Conservation (phyloP, 2,329 filamentous ascomycete genomes). For the Penicillium digitatum region DNA sequence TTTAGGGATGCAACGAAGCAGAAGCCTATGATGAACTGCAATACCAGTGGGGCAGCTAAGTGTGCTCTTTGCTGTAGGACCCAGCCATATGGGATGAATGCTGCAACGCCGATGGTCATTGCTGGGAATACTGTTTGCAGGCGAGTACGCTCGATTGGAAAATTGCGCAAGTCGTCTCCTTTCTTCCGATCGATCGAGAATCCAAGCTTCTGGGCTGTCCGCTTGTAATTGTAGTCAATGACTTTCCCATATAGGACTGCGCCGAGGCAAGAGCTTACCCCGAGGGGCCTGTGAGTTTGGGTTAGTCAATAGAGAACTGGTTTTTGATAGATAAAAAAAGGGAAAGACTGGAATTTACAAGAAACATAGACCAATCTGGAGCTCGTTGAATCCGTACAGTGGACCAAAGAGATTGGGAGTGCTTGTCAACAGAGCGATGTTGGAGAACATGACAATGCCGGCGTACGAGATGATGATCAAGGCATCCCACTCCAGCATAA, state of each 20-base stretch:
- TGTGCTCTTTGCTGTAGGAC: constrained; percentile 21
- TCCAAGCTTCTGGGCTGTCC: constrained; percentile 12
- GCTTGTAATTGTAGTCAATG: constrained; percentile 24
- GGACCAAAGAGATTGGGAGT: constrained; percentile 38
- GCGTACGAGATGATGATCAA: constrained; percentile 36
- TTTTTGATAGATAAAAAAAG: background rate
- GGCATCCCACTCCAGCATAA: constrained; percentile 40
- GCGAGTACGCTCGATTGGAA: constrained; percentile 38
- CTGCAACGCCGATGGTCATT: constrained; percentile 23
- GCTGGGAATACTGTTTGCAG: constrained; percentile 26
- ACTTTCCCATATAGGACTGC: constrained; percentile 23
- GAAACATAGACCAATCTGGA: constrained; percentile 28
- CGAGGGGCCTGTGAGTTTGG: constrained; percentile 16
- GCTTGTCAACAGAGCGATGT: constrained; percentile 39
- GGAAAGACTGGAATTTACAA: constrained; percentile 12
- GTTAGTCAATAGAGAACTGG: background rate
- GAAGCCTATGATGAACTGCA: constrained; percentile 34
- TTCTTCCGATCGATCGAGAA: constrained; percentile 24
- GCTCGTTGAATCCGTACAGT: constrained; percentile 34
- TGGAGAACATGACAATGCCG: constrained; percentile 35
- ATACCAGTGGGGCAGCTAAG: constrained; percentile 25
- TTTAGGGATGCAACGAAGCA: constrained; percentile 23
- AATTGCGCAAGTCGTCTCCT: constrained; percentile 45
- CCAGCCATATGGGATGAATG: constrained; percentile 34
- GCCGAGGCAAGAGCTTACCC: constrained; percentile 18